Conservation (phyloP, 202 grass and related monocot species). For the Dendrocalamus latiflorus region DNA sequence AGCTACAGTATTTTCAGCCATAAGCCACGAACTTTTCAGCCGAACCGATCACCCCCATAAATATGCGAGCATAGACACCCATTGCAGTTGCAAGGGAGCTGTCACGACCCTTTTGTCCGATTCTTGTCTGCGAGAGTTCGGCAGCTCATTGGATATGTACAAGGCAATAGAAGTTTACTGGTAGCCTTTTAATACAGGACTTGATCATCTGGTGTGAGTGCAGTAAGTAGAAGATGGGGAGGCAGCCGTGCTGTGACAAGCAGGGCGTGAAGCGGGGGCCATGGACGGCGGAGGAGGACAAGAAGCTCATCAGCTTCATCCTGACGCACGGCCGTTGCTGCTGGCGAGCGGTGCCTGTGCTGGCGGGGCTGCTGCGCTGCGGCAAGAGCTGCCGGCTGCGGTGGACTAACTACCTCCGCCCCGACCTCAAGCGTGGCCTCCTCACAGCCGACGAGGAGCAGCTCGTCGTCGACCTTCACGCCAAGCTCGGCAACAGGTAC, state of each 20-base stretch:
- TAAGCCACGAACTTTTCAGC: too few relatives aligned
- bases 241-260: slow-evolving; percentile 87
- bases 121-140: slow-evolving; percentile 33
- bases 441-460: slow-evolving; percentile 70
- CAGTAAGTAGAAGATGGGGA: slow-evolving; percentile 54
- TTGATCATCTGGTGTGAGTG: slow-evolving; percentile 11
- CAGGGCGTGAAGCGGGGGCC: slow-evolving; percentile 74
- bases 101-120: slow-evolving; percentile 24
- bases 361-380: slow-evolving; percentile 63
- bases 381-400: slow-evolving; percentile 82
- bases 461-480: slow-evolving; percentile 75
- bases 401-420: slow-evolving; percentile 73
- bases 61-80: too few relatives aligned
- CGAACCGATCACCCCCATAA: too few relatives aligned
- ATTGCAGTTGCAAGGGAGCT: slow-evolving; percentile 52
- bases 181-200: slow-evolving; percentile 19
- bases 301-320: slow-evolving; percentile 84
- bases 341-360: slow-evolving; percentile 82
- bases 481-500: slow-evolving; percentile 75
- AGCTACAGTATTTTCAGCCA: too few relatives aligned
- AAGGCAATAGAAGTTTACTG: slow-evolving; percentile 14
- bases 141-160: slow-evolving; percentile 25
- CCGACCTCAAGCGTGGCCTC: slow-evolving; percentile 76
- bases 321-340: slow-evolving; percentile 64
- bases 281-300: slow-evolving; percentile 90